Evolutionary conservation across 2,329 filamentous ascomycete species (phyloP).

Genomic region (Neonectria neomacrospora): DNA sequence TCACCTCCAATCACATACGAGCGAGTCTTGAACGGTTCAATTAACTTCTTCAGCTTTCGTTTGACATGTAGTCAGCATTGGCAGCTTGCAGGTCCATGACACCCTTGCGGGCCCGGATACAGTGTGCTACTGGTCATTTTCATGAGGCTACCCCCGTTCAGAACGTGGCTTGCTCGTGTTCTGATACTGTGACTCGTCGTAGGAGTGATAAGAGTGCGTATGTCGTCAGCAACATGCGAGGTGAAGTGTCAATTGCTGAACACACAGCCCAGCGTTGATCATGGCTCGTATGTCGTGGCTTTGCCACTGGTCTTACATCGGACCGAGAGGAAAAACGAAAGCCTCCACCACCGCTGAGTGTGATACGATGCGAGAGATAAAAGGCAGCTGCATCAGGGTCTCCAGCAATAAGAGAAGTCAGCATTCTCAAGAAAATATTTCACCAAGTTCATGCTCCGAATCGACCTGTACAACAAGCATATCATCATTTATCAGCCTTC

Average conservation of each 20-base stretch:
- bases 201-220: conserved; percentile 1
- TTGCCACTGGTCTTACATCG: conserved; percentile 6
- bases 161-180: conserved; percentile 5
- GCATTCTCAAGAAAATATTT: neutral
- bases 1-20: conserved; percentile 1
- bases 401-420: neutral
- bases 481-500: neutral
- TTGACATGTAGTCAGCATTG: conserved; percentile 4
- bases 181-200: neutral
- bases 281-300: conserved; percentile 1
- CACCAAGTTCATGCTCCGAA: neutral
- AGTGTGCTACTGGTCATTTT: conserved; percentile 2
- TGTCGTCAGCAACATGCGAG: conserved; percentile 11
- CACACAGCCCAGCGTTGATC: neutral
- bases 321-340: neutral
- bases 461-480: neutral
- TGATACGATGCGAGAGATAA: conserved; percentile 5
- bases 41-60: neutral
- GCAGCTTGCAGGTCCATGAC: conserved; percentile 1
- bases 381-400: neutral
- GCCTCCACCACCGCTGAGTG: neutral
- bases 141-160: neutral
- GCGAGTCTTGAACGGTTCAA: conserved; percentile 2
- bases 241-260: conserved; percentile 13
- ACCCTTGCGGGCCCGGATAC: neutral